Conservation (phyloP, 352 stramenopile genomes). For the Blastocystis sp. region DNA sequence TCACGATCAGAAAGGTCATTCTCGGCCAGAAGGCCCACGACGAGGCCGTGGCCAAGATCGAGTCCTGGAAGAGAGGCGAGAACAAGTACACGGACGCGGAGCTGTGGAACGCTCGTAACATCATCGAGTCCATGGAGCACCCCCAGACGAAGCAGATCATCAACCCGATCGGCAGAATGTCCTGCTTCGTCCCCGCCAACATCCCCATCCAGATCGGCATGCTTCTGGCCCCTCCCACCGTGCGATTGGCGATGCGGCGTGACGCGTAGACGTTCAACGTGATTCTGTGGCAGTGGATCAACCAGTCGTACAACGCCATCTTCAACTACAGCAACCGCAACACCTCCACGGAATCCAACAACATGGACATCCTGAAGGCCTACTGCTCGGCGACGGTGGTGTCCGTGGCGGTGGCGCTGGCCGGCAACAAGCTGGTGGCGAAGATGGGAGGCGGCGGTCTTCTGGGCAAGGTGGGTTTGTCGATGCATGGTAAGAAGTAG, state of each 20-base stretch:
- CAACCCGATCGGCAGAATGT: constrained; percentile 81
- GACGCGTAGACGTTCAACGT: constrained; percentile 72
- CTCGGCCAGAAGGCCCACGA: constrained; percentile 18
- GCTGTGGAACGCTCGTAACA: constrained; percentile 63
- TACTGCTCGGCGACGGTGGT: constrained; percentile 72
- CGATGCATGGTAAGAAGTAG: constrained; percentile 74
- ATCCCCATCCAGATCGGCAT: constrained; percentile 78
- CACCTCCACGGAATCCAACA: constrained; percentile 78
- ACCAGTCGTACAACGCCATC: too few species aligned
- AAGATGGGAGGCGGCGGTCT: constrained; percentile 73
- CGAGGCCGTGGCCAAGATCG: constrained; percentile 53
- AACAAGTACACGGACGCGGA: constrained; percentile 36
- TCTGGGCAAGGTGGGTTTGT: constrained; percentile 73
- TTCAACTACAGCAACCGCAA: too few species aligned
- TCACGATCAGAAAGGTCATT: constrained; percentile 26
- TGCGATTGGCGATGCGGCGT: not conserved
- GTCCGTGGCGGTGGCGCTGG: constrained; percentile 79
- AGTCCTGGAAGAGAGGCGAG: constrained; percentile 43
- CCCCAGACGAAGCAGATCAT: constrained; percentile 84
- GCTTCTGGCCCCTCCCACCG: constrained; percentile 57
- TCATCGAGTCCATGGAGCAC: constrained; percentile 74
- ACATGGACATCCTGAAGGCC: constrained; percentile 77
- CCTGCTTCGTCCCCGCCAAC: constrained; percentile 82
- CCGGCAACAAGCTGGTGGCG: constrained; percentile 78
- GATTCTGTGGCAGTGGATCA: constrained; percentile 81